phyloP scores from a whole-genome alignment of 108 stramenopile species.

The Discostella stelligeroides region DNA sequence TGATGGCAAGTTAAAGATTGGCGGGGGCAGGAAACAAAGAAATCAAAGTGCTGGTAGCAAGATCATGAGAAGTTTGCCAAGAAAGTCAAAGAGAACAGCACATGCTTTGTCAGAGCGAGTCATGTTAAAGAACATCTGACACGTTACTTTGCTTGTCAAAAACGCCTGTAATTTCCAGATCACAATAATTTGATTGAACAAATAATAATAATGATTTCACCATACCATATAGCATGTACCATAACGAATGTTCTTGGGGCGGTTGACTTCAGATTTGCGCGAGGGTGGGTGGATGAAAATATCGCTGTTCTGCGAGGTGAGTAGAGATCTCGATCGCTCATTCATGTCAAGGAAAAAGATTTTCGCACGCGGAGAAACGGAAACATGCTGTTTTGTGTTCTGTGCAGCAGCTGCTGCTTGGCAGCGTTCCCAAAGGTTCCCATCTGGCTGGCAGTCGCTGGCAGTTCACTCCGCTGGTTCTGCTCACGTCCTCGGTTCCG shows the following conservation, averaged over 20 bases:
- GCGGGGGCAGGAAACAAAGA: constrained; percentile 20
- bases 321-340: neutral
- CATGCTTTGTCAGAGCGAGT: constrained; percentile 1
- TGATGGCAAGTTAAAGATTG: too few relatives aligned
- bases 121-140: constrained; percentile 12
- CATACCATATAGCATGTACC: too few relatives aligned
- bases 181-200: too few relatives aligned
- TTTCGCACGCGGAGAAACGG: neutral
- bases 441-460: too few relatives aligned
- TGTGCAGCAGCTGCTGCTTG: neutral
- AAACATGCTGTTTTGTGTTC: neutral
- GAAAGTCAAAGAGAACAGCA: constrained; percentile 1
- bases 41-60: neutral
- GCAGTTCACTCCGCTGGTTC: neutral
- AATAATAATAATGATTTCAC: too few relatives aligned
- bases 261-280: too few relatives aligned
- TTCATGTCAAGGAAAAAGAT: neutral
- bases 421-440: too few relatives aligned
- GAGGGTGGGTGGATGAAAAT: too few relatives aligned
- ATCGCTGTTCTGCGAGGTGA: too few relatives aligned
- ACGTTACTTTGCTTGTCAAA: neutral
- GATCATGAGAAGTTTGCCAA: neutral
- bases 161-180: neutral
- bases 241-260: too few relatives aligned
- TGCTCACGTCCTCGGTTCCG: too few relatives aligned